These are phyloP conservation scores for Aspergillus tubingensis DNA, from an alignment of 2,329 filamentous ascomycete genomes.

Conservation along the genomic window DNA sequence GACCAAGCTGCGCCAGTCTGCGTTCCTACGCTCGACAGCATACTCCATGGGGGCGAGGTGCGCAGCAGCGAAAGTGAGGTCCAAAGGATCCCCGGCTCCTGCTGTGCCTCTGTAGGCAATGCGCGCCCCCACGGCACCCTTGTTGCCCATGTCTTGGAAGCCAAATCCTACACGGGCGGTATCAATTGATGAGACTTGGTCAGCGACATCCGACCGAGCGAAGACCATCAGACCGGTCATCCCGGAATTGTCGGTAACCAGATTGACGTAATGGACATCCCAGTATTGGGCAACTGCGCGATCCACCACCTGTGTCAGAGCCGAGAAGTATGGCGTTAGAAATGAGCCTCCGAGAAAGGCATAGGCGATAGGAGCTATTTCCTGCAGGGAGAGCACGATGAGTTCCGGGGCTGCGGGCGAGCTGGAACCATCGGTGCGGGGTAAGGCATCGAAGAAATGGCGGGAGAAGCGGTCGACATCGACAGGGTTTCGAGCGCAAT, in stretches of 20 bases:
- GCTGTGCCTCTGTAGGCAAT: conserved; percentile 57
- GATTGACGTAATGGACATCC: conserved; percentile 64
- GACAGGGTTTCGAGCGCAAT: conserved; percentile 75
- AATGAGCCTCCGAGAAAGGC: conserved; percentile 84
- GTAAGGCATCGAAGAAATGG: conserved; percentile 66
- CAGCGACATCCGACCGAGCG: conserved; percentile 61
- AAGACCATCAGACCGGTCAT: conserved; percentile 92
- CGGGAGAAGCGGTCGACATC: conserved; percentile 69
- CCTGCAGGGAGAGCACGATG: conserved; percentile 73
- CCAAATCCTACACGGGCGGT: conserved; percentile 85
- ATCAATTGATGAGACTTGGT: conserved; percentile 65
- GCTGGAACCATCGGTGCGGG: conserved; percentile 50
- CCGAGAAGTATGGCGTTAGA: conserved; percentile 72
- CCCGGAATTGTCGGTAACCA: conserved; percentile 74
- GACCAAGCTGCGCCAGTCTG: conserved; percentile 85
- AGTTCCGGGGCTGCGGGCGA: conserved; percentile 63
- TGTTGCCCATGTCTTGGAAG: conserved; percentile 87
- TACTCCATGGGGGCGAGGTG: conserved; percentile 89
- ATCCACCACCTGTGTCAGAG: conserved; percentile 70
- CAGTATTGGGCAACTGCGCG: conserved; percentile 60
- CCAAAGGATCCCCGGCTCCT: conserved; percentile 52
- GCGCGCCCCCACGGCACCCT: conserved; percentile 82
- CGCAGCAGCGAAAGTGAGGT: conserved; percentile 82
- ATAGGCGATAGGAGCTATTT: conserved; percentile 80
- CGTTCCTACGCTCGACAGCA: conserved; percentile 72